These are phyloP conservation scores for Phytophthora macrochlamydospora DNA, from an alignment of 352 stramenopile genomes.

Conservation along the genomic window DNA sequence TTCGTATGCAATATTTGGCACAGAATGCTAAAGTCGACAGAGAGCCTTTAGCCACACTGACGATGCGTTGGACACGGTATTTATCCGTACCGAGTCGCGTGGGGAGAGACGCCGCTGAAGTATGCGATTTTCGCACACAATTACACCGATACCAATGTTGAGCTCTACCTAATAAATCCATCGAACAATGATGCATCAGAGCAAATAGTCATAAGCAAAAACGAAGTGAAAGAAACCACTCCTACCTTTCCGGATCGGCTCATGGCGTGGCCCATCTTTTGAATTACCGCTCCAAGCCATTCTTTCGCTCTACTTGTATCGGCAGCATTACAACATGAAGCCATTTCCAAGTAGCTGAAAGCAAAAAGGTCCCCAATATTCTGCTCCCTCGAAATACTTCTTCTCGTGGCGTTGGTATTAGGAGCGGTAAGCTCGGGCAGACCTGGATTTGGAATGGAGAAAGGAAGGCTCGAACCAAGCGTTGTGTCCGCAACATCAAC, in stretches of 20 bases:
- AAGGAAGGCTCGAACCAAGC: slow-evolving; percentile 8
- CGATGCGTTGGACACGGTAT: too few species aligned
- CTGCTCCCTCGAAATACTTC: slow-evolving; percentile 3
- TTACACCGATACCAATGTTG: slow-evolving; percentile 61
- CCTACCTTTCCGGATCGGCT: slow-evolving; percentile 47
- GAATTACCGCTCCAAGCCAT: slow-evolving; percentile 57
- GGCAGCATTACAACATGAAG: slow-evolving; percentile 54
- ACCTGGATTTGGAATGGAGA: slow-evolving; percentile 8
- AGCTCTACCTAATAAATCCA: slow-evolving; percentile 56
- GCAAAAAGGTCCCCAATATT: slow-evolving; percentile 25
- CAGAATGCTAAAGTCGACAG: slow-evolving; percentile 1
- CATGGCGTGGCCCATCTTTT: slow-evolving; percentile 70
- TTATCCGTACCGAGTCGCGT: slow-evolving; percentile 45
- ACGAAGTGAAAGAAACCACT: too few species aligned
- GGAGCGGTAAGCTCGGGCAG: not conserved
- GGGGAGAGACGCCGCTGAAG: slow-evolving; percentile 60
- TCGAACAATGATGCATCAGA: not conserved
- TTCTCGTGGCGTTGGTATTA: slow-evolving; percentile 1
- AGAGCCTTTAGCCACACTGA: too few species aligned
- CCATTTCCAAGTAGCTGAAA: slow-evolving; percentile 79
- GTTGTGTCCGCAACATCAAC: slow-evolving; percentile 19
- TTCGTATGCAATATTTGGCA: slow-evolving; percentile 40
- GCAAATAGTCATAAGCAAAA: not conserved
- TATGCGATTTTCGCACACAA: slow-evolving; percentile 48
- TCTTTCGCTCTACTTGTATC: slow-evolving; percentile 60